Evolutionary conservation across 768 basidiomycete species (phyloP).

Genomic region (Tulasnella calospora): DNA sequence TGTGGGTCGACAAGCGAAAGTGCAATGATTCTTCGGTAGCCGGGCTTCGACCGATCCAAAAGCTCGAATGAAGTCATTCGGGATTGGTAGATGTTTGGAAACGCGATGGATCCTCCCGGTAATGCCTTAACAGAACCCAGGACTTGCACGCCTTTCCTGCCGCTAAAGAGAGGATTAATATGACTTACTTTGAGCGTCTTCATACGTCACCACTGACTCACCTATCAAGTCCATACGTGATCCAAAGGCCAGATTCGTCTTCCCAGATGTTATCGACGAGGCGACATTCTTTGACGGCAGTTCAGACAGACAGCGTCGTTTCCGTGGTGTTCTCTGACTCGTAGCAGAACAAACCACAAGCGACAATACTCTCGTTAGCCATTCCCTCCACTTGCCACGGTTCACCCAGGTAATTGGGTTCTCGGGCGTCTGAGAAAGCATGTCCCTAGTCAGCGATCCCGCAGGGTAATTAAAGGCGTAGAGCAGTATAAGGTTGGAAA

Average conservation of each 20-base stretch:
- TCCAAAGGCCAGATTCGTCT: neutral
- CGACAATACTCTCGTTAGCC: slow-evolving; percentile 10
- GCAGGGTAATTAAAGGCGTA: neutral
- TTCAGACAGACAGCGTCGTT: neutral
- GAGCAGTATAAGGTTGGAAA: slow-evolving; percentile 36
- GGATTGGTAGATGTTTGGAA: slow-evolving; percentile 57
- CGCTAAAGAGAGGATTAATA: neutral
- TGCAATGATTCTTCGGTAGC: slow-evolving; percentile 43
- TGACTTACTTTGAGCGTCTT: neutral
- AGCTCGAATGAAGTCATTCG: slow-evolving; percentile 41
- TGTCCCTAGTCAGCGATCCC: neutral
- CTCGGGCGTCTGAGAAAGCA: slow-evolving; percentile 35
- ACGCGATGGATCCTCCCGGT: slow-evolving; percentile 42
- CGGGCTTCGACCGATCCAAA: slow-evolving; percentile 41
- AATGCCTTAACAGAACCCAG: slow-evolving; percentile 41
- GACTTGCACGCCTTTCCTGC: slow-evolving; percentile 36
- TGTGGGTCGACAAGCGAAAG: slow-evolving; percentile 47
- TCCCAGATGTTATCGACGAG: slow-evolving; percentile 25
- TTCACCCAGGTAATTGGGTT: slow-evolving; percentile 39
- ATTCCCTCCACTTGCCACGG: slow-evolving; percentile 52
- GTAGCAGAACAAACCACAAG: slow-evolving; percentile 14
- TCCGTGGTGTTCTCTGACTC: slow-evolving; percentile 10
- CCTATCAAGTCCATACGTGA: neutral
- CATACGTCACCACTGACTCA: neutral
- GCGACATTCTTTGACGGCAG: slow-evolving; percentile 21